phyloP scores from a whole-genome alignment of 306 rosid genomes.

The Malus sieversii region DNA sequence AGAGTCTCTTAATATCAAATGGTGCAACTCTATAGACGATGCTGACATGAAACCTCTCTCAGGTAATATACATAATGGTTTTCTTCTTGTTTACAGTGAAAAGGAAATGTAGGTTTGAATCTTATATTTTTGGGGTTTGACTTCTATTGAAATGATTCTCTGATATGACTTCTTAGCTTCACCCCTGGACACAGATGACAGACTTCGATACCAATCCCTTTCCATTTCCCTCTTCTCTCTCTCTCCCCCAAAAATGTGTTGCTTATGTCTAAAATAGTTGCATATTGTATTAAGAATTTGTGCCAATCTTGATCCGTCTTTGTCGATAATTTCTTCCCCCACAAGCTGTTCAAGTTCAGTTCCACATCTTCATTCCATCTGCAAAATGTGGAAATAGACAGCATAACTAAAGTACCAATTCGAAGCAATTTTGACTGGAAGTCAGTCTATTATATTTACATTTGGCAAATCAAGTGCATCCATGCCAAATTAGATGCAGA shows the following conservation, averaged over 20 bases:
- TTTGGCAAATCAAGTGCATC: not conserved
- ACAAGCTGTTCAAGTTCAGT: not conserved
- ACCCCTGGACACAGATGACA: not conserved
- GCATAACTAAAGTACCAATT: not conserved
- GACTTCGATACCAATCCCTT: not conserved
- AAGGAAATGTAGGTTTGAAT: not conserved
- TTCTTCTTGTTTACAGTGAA: not conserved
- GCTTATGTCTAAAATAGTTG: not conserved
- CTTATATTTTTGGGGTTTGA: not conserved
- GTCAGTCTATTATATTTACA: not conserved
- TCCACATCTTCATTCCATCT: not conserved
- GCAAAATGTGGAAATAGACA: not conserved
- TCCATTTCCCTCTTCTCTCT: not conserved
- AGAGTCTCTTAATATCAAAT: constrained; percentile 89
- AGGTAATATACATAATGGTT: constrained; percentile 38
- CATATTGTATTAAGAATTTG: not conserved
- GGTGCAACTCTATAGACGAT: constrained; percentile 88
- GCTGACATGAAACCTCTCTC: constrained; percentile 73
- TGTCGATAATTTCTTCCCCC: not conserved
- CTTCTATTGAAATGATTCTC: not conserved
- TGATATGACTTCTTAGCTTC: not conserved
- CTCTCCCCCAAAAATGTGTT: not conserved
- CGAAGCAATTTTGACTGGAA: not conserved
- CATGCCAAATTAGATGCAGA: not conserved
- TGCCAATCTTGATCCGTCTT: not conserved